phyloP scores from a whole-genome alignment of 176 grass and related monocot species.

The Hyparrhenia diplandra region DNA sequence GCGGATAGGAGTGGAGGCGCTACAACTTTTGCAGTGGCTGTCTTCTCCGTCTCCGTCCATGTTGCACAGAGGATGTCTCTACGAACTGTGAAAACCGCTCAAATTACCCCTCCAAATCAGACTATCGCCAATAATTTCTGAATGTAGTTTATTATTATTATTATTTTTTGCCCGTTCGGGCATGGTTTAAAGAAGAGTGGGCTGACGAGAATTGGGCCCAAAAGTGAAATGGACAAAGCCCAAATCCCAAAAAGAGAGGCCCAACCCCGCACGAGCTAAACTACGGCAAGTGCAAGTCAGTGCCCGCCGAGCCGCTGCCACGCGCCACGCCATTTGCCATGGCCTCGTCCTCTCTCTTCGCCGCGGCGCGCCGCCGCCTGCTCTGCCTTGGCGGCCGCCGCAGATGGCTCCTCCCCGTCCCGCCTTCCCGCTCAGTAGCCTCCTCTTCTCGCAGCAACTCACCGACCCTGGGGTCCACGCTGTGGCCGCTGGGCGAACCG shows the following conservation, averaged over 20 bases:
- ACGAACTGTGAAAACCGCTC: too few species aligned
- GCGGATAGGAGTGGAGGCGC: too few species aligned
- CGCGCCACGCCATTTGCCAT: not conserved
- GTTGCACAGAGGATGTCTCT: too few species aligned
- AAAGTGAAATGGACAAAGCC: not conserved
- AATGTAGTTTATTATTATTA: too few species aligned
- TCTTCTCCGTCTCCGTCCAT: too few species aligned
- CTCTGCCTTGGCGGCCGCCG: constrained; percentile 24
- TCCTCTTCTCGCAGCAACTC: not conserved
- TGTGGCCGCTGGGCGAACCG: constrained; percentile 69
- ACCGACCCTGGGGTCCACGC: constrained; percentile 44
- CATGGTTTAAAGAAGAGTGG: not conserved
- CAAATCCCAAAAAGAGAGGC: not conserved
- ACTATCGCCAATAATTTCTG: too few species aligned
- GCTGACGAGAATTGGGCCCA: not conserved
- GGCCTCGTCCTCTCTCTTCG: constrained; percentile 25
- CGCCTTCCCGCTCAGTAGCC: not conserved
- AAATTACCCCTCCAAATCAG: too few species aligned
- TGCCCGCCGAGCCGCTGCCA: not conserved
- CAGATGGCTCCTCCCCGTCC: not conserved
- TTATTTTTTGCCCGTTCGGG: too few species aligned
- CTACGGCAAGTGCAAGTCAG: too few species aligned
- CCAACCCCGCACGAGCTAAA: not conserved
- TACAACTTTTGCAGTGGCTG: too few species aligned
- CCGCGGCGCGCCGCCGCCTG: constrained; percentile 34